These are phyloP conservation scores for Lachnum nothofagi DNA, from an alignment of 2,329 filamentous ascomycete genomes.

Conservation along the genomic window DNA sequence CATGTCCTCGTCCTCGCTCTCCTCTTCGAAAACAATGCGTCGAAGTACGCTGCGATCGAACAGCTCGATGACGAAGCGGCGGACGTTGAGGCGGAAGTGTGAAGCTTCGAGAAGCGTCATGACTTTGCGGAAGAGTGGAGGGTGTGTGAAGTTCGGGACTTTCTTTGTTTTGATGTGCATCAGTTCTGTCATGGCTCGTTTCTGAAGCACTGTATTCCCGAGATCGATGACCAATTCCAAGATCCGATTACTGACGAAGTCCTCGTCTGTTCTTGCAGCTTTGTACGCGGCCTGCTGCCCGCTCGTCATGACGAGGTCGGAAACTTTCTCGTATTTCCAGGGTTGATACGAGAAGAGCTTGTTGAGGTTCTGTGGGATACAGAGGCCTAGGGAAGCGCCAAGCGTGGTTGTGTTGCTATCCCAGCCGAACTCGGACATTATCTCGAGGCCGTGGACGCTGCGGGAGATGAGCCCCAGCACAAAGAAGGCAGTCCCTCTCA, in stretches of 20 bases:
- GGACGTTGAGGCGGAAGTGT: conserved; percentile 80
- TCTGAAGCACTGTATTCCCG: conserved; percentile 88
- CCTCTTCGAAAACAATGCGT: conserved; percentile 73
- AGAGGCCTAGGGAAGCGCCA: conserved; percentile 80
- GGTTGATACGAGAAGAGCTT: conserved; percentile 69
- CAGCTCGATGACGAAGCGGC: conserved; percentile 85
- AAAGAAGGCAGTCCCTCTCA: conserved; percentile 94
- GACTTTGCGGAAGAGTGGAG: conserved; percentile 75
- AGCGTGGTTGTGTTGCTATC: conserved; percentile 80
- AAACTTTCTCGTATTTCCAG: conserved; percentile 42
- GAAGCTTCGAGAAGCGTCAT: conserved; percentile 82
- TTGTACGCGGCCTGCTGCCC: conserved; percentile 43
- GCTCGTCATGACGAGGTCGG: conserved; percentile 35
- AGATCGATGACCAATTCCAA: conserved; percentile 81
- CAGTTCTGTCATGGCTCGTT: conserved; percentile 77
- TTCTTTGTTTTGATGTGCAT: conserved; percentile 73
- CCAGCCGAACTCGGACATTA: conserved; percentile 85
- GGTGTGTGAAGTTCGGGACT: conserved; percentile 68
- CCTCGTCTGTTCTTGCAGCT: conserved; percentile 49
- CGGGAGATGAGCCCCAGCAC: conserved; percentile 88
- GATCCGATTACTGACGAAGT: conserved; percentile 65
- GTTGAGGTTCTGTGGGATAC: conserved; percentile 72
- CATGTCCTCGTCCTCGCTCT: conserved; percentile 33
- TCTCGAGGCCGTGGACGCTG: conserved; percentile 86
- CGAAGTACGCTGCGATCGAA: conserved; percentile 89